Evolutionary conservation across 2,329 filamentous ascomycete species (phyloP), one percentile per base, ranked within the genome.

Genomic region (Botrytis deweyae): DNA sequence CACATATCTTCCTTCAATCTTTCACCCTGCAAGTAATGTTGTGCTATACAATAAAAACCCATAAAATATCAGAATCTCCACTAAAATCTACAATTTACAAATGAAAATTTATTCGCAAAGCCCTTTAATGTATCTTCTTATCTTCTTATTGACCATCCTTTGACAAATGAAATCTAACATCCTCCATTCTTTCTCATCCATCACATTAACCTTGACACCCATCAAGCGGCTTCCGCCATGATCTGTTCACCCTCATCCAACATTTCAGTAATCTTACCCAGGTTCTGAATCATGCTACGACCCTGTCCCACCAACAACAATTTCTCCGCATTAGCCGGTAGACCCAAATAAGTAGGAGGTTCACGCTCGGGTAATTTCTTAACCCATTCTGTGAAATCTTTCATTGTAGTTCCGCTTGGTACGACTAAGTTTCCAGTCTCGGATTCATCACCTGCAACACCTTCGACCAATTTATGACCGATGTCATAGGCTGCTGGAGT

Each of bases 311-410:
- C 93, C 46, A 99, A 87, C 79, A 99, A 83, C 81, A 99, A 82
- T 84, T 98, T 99, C 89, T 99, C 96, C 33, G 96, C 96, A 82
- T 99, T 98, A 42, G 94, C 93, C 52, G 96, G 96, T 78, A 99
- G 84, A 36, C 96, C 97, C 25, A 99, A 87, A 81, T 97, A 99
- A 0, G 94, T 97, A 7, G 96, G 96, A 42, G 97, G 97, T 83
- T 99, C 96, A 79, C 96, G 90, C 87, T 99, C 96, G 0, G 96
- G 96, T 75, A 99, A 86, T 75, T 89, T 90, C 79, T 97, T 93
- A 75, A 99, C 93, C 97, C 97, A 99, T 55, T 88, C 87, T 83
- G 92, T 91, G 82, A 98, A 98, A 80, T 97, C 94, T 76, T 91
- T 89, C 81, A 97, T 89, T 67, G 89, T 90, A 1, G 95, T 98